A percentile compares a stretch with the other conserved stretches of the same genome.
phyloP scores from a whole-genome alignment of 148 eudicot genomes.

The Vaccinium darrowii region DNA sequence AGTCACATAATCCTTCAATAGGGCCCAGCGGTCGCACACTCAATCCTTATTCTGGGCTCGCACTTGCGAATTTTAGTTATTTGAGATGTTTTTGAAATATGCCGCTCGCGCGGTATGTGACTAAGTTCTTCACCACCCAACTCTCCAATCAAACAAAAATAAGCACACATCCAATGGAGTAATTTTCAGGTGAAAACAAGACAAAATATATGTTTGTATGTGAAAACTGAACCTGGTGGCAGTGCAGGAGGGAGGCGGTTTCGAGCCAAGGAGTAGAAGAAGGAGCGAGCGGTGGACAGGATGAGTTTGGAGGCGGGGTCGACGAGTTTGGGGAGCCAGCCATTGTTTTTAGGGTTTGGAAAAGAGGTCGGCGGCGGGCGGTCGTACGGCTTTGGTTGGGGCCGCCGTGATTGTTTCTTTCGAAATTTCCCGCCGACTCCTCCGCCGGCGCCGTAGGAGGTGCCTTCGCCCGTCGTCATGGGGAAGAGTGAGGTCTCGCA shows the following conservation, averaged over 20 bases:
- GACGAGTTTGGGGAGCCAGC: constrained; percentile 72
- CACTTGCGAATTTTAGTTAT: too few species aligned
- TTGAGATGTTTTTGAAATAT: too few species aligned
- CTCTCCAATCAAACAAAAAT: not conserved
- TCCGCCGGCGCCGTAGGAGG: constrained; percentile 30
- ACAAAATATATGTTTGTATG: not conserved
- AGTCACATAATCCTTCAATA: too few species aligned
- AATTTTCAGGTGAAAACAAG: not conserved
- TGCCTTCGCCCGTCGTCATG: constrained; percentile 38
- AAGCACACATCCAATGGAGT: not conserved
- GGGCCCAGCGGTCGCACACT: too few species aligned
- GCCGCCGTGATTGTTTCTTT: constrained; percentile 34
- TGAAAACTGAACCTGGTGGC: constrained; percentile 11
- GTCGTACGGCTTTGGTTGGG: constrained; percentile 71
- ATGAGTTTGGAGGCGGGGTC: constrained; percentile 77
- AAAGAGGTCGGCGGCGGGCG: constrained; percentile 62
- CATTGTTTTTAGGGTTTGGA: constrained; percentile 33
- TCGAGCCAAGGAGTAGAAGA: constrained; percentile 64
- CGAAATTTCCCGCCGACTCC: constrained; percentile 64
- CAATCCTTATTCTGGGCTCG: too few species aligned
- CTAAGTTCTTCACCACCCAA: not conserved
- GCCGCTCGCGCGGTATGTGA: too few species aligned
- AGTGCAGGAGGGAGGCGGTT: constrained; percentile 64
- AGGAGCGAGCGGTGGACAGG: constrained; percentile 53
- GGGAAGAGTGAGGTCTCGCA: constrained; percentile 1